Evolutionary conservation across 2,329 filamentous ascomycete genomes (phyloP).

Genomic region (Aspergillus fructus): DNA sequence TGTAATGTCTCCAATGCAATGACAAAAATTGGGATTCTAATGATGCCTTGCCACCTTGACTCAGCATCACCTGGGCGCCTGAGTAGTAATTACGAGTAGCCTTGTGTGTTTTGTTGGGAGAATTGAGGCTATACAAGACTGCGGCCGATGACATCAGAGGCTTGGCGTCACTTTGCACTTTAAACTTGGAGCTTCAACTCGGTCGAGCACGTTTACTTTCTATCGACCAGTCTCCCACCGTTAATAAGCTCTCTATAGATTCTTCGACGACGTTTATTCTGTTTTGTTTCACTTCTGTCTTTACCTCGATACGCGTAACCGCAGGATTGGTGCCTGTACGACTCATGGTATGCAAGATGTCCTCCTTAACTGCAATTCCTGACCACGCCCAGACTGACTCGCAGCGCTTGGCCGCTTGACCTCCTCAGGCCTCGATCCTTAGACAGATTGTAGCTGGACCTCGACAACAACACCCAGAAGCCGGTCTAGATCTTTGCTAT

Average conservation of each 20-base stretch:
- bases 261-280: background rate
- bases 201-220: background rate
- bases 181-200: background rate
- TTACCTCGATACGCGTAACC: background rate
- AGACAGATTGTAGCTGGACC: conserved; percentile 91
- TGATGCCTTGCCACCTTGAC: too few species aligned
- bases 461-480: conserved; percentile 77
- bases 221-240: background rate
- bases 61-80: too few species aligned
- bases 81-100: too few species aligned
- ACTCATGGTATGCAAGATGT: conserved; percentile 13
- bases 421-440: conserved; percentile 66
- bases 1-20: background rate
- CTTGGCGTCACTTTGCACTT: background rate
- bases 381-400: conserved; percentile 19
- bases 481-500: conserved; percentile 91
- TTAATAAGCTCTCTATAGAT: background rate
- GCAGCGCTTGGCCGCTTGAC: conserved; percentile 14
- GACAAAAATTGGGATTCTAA: background rate
- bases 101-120: too few species aligned
- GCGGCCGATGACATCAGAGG: background rate
- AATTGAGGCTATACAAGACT: background rate
- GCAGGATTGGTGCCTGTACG: conserved; percentile 2
- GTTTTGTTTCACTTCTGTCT: background rate
- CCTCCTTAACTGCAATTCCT: background rate